Percentiles rank a stretch among this genome's conserved stretches.
phyloP scores from a whole-genome alignment of 1,284 basidiomycete genomes.

The Boletellus sp. region DNA sequence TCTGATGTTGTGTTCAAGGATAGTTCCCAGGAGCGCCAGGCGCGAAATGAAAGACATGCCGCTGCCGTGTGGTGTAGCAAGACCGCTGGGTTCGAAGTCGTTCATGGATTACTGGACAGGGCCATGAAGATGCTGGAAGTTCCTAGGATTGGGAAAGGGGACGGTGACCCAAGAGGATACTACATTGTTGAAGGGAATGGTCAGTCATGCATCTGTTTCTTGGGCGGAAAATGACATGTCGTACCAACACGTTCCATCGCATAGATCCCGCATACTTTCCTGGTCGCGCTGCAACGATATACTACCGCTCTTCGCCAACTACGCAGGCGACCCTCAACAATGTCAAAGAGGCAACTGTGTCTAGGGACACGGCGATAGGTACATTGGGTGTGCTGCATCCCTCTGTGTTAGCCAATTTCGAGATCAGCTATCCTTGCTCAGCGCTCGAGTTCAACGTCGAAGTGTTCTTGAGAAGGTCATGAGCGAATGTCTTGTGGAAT shows the following conservation, averaged over 20 bases:
- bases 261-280: conserved; percentile 91
- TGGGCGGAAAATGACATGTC: not conserved
- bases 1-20: conserved; percentile 95
- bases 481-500: conserved; percentile 34
- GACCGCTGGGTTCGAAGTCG: conserved; percentile 94
- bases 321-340: conserved; percentile 11
- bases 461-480: conserved; percentile 73
- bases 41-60: conserved; percentile 84
- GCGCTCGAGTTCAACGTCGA: conserved; percentile 92
- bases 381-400: conserved; percentile 89
- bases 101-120: conserved; percentile 92
- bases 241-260: conserved; percentile 3
- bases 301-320: conserved; percentile 64
- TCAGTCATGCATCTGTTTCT: conserved; percentile 35
- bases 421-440: conserved; percentile 94
- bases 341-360: conserved; percentile 24
- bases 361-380: conserved; percentile 71
- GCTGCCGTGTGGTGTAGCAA: conserved; percentile 95
- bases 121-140: conserved; percentile 95
- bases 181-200: conserved; percentile 87
- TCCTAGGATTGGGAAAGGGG: conserved; percentile 65
- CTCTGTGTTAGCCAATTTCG: conserved; percentile 86
- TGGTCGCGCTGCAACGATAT: conserved; percentile 88
- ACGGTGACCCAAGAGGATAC: conserved; percentile 71
- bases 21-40: conserved; percentile 70